A percentile compares a stretch with the other conserved stretches of the same genome.
Conservation (phyloP, 169 alveolate species). For the Plasmodium inui region DNA sequence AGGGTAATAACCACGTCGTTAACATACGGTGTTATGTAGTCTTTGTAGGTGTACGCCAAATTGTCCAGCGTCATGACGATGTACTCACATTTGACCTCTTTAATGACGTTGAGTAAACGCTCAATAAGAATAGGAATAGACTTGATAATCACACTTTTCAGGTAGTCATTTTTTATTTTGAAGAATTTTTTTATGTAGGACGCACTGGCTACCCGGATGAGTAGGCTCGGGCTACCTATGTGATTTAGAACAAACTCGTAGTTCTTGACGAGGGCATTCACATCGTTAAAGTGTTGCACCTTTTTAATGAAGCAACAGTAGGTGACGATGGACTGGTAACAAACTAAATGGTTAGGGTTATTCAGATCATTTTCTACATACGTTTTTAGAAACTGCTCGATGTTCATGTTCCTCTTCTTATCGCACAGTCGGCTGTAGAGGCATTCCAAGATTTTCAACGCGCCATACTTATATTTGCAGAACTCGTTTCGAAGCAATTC, state of each 20-base stretch:
- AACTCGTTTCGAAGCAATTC: conserved; percentile 17
- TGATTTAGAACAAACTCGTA: conserved; percentile 57
- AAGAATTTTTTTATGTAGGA: conserved; percentile 64
- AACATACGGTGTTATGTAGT: conserved; percentile 62
- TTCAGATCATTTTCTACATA: conserved; percentile 64
- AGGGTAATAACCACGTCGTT: conserved; percentile 56
- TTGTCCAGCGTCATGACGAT: conserved; percentile 72
- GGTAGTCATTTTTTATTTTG: conserved; percentile 46
- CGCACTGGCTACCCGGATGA: conserved; percentile 70
- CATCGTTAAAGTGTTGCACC: conserved; percentile 30
- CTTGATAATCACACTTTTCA: conserved; percentile 39
- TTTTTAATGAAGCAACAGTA: conserved; percentile 55
- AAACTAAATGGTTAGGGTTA: conserved; percentile 43
- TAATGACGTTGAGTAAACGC: conserved; percentile 50
- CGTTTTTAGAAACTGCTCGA: conserved; percentile 57
- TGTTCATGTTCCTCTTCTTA: conserved; percentile 69
- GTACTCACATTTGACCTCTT: conserved; percentile 66
- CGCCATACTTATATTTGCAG: conserved; percentile 70
- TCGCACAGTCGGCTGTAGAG: conserved; percentile 50
- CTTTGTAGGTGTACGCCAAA: conserved; percentile 62
- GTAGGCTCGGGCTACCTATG: conserved; percentile 37
- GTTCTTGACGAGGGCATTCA: conserved; percentile 24
- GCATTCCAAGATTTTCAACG: conserved; percentile 47
- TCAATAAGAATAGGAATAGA: conserved; percentile 59
- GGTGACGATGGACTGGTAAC: conserved; percentile 71